Evolutionary conservation across 306 rosid genomes (phyloP), one percentile per base, ranked within the genome.

Genomic region (Psophocarpus tetragonolobus): DNA sequence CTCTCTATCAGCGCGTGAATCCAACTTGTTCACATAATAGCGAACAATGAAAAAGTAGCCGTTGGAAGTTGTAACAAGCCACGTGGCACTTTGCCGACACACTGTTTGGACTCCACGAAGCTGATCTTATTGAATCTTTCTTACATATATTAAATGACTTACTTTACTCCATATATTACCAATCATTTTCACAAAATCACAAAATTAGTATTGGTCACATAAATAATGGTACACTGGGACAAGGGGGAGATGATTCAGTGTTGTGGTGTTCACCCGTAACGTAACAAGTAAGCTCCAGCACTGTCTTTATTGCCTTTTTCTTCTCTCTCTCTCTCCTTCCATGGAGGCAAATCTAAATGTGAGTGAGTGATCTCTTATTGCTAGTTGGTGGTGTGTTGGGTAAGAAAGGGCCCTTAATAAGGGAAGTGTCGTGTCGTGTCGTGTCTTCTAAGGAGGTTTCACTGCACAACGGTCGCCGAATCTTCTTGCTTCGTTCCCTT

Each of bases 1-100:
- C 81, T 67, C 68, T 47, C n/a, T 7, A 15, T 1, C 6, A 17
- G 33, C 74, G 82, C 78, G 82, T 82, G 74, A 17, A 3, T n/a
- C 14, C 58, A 20, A 44, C 64, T 20, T 35, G 1, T 36, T 27
- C 41, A 2, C 1, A 13, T 38, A 24, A 0, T 33, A 9, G 15
- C 29, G 3, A 66, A 35, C 61, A 60, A 76, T 15, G 45, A 18
- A 63, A 24, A 79, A 58, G 36, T 69, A 82, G 79, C 85, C 82
- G 85, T 82, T 77, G 48, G 44, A 1, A 6, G 8, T n/a, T n/a
- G n/a, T n/a, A n/a, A 10, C 32, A 6, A n/a, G n/a, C 75, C 82
- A 77, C 71, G 56, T 71, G 85, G 24, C 79, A 8, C 71, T 27
- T 53, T 82, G 75, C 85, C 85, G 82, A 77, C 82, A 71, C 36